Conservation (phyloP, 441 rosid species). For the Syzygium syzygioides region DNA sequence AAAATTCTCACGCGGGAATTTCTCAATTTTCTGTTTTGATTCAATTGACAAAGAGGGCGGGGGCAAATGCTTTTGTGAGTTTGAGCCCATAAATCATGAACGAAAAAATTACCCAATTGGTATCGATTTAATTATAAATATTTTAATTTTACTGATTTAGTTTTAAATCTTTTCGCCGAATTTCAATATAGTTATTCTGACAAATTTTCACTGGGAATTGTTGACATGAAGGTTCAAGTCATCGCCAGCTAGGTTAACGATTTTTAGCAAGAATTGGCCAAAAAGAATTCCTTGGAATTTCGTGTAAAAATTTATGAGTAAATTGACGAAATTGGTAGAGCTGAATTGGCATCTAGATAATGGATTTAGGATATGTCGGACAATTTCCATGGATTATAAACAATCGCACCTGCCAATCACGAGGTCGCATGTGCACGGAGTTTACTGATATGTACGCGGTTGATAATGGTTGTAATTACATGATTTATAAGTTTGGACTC, state of each 20-base stretch:
- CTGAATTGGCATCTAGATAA: accelerated
- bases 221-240: not conserved
- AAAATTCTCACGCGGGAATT: not conserved
- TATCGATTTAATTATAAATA: accelerated
- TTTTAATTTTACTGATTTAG: not conserved
- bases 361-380: accelerated
- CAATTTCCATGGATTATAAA: no score
- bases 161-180: not conserved
- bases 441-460: no score
- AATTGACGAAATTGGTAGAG: no score
- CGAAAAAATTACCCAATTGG: not conserved
- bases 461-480: no score
- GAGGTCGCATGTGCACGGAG: no score
- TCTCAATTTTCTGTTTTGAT: not conserved
- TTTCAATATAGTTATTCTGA: accelerated
- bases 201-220: not conserved
- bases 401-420: not conserved
- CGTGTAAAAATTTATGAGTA: accelerated
- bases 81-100: not conserved
- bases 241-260: no score
- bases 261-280: no score
- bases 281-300: no score
- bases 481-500: no score
- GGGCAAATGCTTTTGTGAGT: not conserved
- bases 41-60: not conserved